Evolutionary conservation across 176 grass and related monocot species (phyloP).

Genomic region (Thinopyrum elongatum): DNA sequence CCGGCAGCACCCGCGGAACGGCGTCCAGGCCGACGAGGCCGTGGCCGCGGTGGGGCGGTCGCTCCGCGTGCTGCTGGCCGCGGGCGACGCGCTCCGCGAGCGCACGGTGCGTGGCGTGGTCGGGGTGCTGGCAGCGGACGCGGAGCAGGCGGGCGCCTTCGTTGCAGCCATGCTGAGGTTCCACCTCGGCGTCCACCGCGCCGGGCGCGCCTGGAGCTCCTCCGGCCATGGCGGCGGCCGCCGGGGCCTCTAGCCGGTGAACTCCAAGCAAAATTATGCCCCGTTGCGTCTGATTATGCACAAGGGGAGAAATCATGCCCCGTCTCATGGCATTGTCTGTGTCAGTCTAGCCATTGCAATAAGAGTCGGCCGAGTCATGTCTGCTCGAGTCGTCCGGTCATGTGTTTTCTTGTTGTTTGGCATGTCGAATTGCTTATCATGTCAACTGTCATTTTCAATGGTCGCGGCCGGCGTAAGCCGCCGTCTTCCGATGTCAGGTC

Average conservation of each 20-base stretch:
- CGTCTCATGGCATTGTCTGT: background rate
- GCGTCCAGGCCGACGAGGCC: constrained; percentile 30
- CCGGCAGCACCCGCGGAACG: background rate
- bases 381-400: background rate
- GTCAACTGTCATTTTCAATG: background rate
- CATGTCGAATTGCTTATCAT: background rate
- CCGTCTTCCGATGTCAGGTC: background rate
- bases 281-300: background rate
- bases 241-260: background rate
- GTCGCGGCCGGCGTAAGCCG: background rate
- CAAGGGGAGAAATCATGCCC: background rate
- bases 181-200: constrained; percentile 41
- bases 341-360: background rate
- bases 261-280: background rate
- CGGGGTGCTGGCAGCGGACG: constrained; percentile 31
- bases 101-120: constrained; percentile 45
- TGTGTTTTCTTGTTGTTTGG: background rate
- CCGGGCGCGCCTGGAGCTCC: constrained; percentile 28
- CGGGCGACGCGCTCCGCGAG: constrained; percentile 53
- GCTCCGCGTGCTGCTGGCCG: constrained; percentile 44
- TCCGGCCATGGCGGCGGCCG: constrained; percentile 16
- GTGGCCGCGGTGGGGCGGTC: constrained; percentile 28
- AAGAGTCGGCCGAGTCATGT: constrained; percentile 1
- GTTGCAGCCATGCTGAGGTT: constrained; percentile 44
- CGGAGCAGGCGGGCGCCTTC: constrained; percentile 43